Evolutionary conservation across 2,329 filamentous ascomycete species (phyloP), one percentile per base, ranked within the genome.

Genomic region (Aspergillus sp.): DNA sequence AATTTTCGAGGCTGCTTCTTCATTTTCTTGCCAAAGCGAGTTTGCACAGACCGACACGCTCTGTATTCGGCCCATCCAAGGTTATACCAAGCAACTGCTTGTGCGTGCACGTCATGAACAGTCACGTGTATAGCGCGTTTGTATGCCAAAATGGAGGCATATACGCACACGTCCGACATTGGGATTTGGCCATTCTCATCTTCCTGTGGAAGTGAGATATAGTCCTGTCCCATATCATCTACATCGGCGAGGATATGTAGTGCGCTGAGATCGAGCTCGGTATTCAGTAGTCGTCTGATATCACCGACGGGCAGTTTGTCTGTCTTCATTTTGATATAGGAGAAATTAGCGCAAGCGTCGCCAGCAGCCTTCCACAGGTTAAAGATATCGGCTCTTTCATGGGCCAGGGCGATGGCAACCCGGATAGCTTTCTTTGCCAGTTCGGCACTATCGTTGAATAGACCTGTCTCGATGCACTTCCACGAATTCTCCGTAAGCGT

Each of bases 1-100:
- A 88, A 89, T 12, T 55, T 77, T 78, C 60, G 81, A 78, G 12
- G 57, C 52, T 76, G 74, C 58, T 77, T 84, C 58, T 81, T 82
- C 7, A 54, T 54, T 44, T 50, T 58, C 30, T 48, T 55, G 12
- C 40, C 53, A 64, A 63, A 33, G 76, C 77, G 19, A 9, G 51
- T 46, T 9, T 61, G 58, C 41, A 88, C 72, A 59, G 81, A 87
- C 7, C 75, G 71, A 60, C 94, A 87, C 0, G 89, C 86, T 40
- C 85, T 80, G 62, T 93, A 82, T 64, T 98, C 93, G 1, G 88
- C 86, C 87, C 90, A 97, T 38, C 93, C 93, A 12, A 98, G 74
- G 59, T 98, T 98, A 68, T 95, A 98, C 77, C 91, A 93, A 0
- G 90, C 88, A n/a, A 97, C 87, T 1, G 93, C 88, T 67, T 94